These are phyloP conservation scores for Suhomyces chickasaworum DNA, from an alignment of 1,139 yeast genomes.

Conservation along the genomic window DNA sequence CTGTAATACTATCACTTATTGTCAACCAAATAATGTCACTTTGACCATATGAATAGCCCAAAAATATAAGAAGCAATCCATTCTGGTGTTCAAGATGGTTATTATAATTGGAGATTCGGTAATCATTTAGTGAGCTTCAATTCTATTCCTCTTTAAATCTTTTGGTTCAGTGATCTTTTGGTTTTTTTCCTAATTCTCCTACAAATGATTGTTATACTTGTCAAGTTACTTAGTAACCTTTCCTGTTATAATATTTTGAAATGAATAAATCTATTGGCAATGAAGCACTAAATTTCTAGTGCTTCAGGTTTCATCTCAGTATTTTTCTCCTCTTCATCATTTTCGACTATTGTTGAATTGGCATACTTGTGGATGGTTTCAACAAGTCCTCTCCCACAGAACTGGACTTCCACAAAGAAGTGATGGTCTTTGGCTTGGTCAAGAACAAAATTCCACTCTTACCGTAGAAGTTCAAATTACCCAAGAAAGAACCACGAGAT, in stretches of 20 bases:
- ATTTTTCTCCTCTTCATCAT: background rate
- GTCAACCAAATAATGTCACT: no score
- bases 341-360: slow-evolving; percentile 48
- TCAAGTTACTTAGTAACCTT: background rate
- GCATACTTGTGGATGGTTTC: slow-evolving; percentile 66
- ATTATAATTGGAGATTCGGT: no score
- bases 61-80: no score
- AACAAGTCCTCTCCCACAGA: slow-evolving; percentile 50
- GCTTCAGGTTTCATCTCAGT: background rate
- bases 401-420: slow-evolving; percentile 66
- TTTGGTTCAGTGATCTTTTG: no score
- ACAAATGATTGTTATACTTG: background rate
- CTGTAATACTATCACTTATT: no score
- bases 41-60: no score
- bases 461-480: slow-evolving; percentile 80
- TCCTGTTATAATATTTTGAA: background rate
- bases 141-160: no score
- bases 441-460: slow-evolving; percentile 71
- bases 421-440: slow-evolving; percentile 78
- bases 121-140: no score
- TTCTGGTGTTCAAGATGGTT: no score
- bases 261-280: background rate
- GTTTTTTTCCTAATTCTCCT: background rate
- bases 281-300: background rate
- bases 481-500: slow-evolving; percentile 73